phyloP scores from a whole-genome alignment of 2,329 filamentous ascomycete species.

The Nemania diffusa region DNA sequence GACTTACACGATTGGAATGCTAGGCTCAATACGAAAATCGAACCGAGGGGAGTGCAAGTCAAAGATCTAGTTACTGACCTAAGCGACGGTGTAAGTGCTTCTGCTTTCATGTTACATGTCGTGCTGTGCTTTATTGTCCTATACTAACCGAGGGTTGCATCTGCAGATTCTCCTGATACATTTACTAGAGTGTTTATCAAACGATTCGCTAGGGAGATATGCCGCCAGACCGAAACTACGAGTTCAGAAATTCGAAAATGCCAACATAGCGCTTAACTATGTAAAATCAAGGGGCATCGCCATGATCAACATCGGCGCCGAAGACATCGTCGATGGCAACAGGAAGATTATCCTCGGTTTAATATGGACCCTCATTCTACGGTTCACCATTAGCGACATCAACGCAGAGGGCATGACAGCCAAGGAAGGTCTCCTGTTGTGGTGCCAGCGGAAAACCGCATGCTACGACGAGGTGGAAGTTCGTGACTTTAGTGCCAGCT shows the following conservation, averaged over 20 bases:
- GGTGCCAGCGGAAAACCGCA: constrained; percentile 98
- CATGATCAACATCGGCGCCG: constrained; percentile 97
- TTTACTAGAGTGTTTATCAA: constrained; percentile 93
- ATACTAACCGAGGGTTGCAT: constrained; percentile 18
- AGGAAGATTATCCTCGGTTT: constrained; percentile 96
- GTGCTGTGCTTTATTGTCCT: not conserved
- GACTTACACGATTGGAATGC: constrained; percentile 41
- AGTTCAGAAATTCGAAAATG: constrained; percentile 97
- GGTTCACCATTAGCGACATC: constrained; percentile 99
- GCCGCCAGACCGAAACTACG: constrained; percentile 95
- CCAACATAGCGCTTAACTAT: constrained; percentile 93
- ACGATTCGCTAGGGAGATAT: constrained; percentile 95
- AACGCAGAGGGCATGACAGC: constrained; percentile 98
- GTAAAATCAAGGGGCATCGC: constrained; percentile 92
- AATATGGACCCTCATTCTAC: constrained; percentile 97
- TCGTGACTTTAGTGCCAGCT: constrained; percentile 92
- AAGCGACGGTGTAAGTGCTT: constrained; percentile 83
- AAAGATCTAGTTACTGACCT: constrained; percentile 89
- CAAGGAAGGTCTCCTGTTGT: constrained; percentile 92
- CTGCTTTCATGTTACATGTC: not conserved
- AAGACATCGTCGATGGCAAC: constrained; percentile 98
- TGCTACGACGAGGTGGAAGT: constrained; percentile 98
- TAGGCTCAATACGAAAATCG: constrained; percentile 96
- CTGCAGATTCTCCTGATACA: constrained; percentile 90
- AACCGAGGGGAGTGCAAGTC: constrained; percentile 79